phyloP scores from a whole-genome alignment of 345 rosid species.

The Cardiospermum halicacabum region DNA sequence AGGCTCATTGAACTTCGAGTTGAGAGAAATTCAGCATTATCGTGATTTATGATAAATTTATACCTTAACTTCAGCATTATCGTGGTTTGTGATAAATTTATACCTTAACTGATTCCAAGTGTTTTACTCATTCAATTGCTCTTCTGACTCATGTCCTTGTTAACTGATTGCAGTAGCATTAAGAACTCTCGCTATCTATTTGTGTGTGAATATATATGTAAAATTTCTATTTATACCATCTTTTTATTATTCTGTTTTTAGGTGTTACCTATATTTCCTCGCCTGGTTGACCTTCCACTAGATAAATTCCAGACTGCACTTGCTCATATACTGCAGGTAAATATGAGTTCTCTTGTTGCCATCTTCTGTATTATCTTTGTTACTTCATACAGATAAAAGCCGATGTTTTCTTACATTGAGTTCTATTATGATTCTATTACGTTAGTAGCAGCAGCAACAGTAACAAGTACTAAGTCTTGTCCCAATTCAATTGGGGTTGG shows the following conservation, averaged over 20 bases:
- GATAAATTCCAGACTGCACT: constrained; percentile 96
- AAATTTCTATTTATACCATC: background rate
- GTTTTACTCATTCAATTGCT: background rate
- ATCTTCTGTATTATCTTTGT: background rate
- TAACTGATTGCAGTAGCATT: background rate
- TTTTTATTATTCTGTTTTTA: constrained; percentile 22
- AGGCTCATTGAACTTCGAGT: too few species aligned
- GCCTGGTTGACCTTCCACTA: constrained; percentile 76
- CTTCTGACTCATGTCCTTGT: background rate
- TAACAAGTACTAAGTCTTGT: too few species aligned
- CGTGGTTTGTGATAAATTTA: background rate
- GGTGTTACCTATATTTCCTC: constrained; percentile 95
- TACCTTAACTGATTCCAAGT: background rate
- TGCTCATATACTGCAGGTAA: constrained; percentile 93
- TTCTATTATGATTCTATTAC: background rate
- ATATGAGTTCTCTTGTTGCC: constrained; percentile 13
- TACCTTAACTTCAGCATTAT: background rate
- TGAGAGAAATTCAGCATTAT: background rate
- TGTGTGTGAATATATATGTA: background rate
- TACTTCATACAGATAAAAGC: too few species aligned
- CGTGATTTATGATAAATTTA: background rate
- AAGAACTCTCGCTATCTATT: background rate
- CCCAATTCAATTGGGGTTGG: too few species aligned
- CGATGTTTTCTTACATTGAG: background rate
- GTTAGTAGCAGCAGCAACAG: too few species aligned